Percentiles rank a stretch among this genome's conserved stretches.
phyloP scores from a whole-genome alignment of 306 rosid genomes.

The Vicia sativa region DNA sequence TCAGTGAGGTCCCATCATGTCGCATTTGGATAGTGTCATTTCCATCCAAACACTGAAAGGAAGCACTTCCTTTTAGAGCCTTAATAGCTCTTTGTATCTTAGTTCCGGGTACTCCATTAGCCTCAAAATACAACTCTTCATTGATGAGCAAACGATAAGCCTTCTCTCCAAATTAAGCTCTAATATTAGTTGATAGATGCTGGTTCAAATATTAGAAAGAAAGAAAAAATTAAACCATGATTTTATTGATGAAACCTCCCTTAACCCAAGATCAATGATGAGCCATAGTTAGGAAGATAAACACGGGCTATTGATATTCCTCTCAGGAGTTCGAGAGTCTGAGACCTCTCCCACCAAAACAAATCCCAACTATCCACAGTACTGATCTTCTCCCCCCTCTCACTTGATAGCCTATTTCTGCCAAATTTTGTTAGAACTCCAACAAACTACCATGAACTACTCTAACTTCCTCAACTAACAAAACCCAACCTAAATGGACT shows the following conservation, averaged over 20 bases:
- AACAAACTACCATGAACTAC: not conserved
- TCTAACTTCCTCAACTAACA: not conserved
- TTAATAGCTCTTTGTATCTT: slow-evolving; percentile 5
- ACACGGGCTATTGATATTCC: not conserved
- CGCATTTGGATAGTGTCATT: not conserved
- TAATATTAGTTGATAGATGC: slow-evolving; percentile 1
- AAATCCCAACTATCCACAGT: slow-evolving; percentile 9
- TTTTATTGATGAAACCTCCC: slow-evolving; percentile 7
- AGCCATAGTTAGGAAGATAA: not conserved
- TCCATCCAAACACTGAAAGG: not conserved
- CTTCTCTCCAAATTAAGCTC: slow-evolving; percentile 24
- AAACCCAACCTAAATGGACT: slow-evolving; percentile 2
- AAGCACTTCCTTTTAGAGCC: slow-evolving; percentile 1
- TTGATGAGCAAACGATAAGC: not conserved
- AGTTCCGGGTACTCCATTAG: not conserved
- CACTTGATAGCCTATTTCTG: not conserved
- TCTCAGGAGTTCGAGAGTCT: not conserved
- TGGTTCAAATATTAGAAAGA: not conserved
- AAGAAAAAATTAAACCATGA: not conserved
- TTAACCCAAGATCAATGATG: slow-evolving; percentile 1
- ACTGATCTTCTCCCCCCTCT: slow-evolving; percentile 3
- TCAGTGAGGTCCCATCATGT: not conserved
- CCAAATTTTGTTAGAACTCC: slow-evolving; percentile 4
- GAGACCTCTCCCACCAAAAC: slow-evolving; percentile 10
- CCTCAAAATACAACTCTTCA: slow-evolving; percentile 5